A percentile compares a stretch with the other conserved stretches of the same genome.
These are phyloP conservation scores for Mycena sanguinolenta DNA, from an alignment of 768 basidiomycete species.

Conservation along the genomic window DNA sequence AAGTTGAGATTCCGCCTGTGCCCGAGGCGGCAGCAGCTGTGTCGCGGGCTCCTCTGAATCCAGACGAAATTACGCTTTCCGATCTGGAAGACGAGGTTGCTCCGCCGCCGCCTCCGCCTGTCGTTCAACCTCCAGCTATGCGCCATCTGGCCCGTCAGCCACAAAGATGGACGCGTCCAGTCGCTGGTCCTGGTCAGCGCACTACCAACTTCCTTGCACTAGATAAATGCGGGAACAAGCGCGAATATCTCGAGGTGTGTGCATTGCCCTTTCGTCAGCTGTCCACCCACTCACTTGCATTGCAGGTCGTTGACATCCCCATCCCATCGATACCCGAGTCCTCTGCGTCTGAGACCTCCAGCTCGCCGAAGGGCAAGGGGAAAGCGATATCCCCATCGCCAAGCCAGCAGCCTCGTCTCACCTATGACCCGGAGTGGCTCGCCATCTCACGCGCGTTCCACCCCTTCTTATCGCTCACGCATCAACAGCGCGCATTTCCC, in stretches of 20 bases:
- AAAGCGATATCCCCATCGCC: slow-evolving; percentile 38
- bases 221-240: slow-evolving; percentile 87
- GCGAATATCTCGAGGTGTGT: slow-evolving; percentile 85
- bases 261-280: neutral
- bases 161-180: slow-evolving; percentile 25
- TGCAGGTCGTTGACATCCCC: slow-evolving; percentile 79
- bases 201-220: slow-evolving; percentile 84
- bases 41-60: slow-evolving; percentile 41
- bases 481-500: slow-evolving; percentile 71
- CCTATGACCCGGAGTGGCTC: slow-evolving; percentile 93
- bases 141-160: neutral
- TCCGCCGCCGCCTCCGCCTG: slow-evolving; percentile 36
- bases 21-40: slow-evolving; percentile 41
- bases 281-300: neutral
- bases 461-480: slow-evolving; percentile 74
- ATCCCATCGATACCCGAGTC: slow-evolving; percentile 34
- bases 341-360: neutral
- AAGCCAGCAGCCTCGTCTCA: slow-evolving; percentile 49
- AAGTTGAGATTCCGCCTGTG: slow-evolving; percentile 35
- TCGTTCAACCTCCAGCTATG: neutral
- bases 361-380: neutral
- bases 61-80: slow-evolving; percentile 60
- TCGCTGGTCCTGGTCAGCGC: slow-evolving; percentile 24
- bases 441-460: slow-evolving; percentile 92
- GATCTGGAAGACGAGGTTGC: slow-evolving; percentile 52